Conservation (phyloP, 306 rosid species). For the Sechiopsis laciniata region DNA sequence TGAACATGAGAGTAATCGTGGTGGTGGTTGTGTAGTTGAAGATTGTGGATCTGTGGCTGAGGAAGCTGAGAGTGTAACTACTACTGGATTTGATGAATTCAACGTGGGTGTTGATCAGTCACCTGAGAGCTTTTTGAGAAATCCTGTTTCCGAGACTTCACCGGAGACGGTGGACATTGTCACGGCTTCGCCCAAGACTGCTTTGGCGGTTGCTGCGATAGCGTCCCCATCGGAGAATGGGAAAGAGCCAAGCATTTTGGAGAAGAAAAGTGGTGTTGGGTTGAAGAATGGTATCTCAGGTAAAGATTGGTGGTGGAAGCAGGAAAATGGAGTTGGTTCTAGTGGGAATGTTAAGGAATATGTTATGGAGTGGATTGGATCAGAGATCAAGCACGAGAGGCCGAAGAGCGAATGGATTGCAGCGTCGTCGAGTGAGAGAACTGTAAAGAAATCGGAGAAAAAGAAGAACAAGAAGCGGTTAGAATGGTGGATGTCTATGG, state of each 20-base stretch:
- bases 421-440: slow-evolving; percentile 28
- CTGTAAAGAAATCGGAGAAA: slow-evolving; percentile 30
- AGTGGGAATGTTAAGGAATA: slow-evolving; percentile 67
- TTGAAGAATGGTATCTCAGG: slow-evolving; percentile 33
- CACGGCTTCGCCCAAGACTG: slow-evolving; percentile 34
- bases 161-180: slow-evolving; percentile 31
- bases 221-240: background rate
- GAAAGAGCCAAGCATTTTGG: slow-evolving; percentile 16
- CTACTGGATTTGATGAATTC: slow-evolving; percentile 33
- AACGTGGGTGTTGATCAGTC: slow-evolving; percentile 28
- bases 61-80: slow-evolving; percentile 60
- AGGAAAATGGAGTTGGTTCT: slow-evolving; percentile 39
- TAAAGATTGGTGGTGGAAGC: slow-evolving; percentile 77
- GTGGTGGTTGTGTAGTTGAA: no score
- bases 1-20: slow-evolving; percentile 22
- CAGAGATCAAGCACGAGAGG: slow-evolving; percentile 59
- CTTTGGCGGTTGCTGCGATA: background rate
- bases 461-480: slow-evolving; percentile 47
- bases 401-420: slow-evolving; percentile 38
- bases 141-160: slow-evolving; percentile 30
- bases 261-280: slow-evolving; percentile 34
- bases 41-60: slow-evolving; percentile 50
- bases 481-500: slow-evolving; percentile 96
- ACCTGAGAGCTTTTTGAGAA: slow-evolving; percentile 34
- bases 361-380: slow-evolving; percentile 92